Base-by-base conservation (phyloP, 2,329 filamentous ascomycete genomes). In the Cladosporium sp. region DNA sequence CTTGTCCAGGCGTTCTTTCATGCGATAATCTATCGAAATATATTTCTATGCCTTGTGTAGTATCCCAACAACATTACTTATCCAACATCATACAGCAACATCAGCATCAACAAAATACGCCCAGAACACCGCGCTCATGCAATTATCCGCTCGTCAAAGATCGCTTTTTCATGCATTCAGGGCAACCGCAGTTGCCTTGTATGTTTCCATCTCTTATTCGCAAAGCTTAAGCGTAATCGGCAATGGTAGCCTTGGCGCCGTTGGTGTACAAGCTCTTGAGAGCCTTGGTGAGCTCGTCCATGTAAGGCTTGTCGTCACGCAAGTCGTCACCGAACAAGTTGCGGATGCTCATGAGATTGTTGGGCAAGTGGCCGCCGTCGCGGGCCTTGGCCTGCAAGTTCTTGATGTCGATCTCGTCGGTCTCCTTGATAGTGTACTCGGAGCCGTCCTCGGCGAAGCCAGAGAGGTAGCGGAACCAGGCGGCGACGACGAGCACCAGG, bases 321-420 rank as follows among this genome's bases (percentile, higher is more conserved):
- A 82, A 64, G 51, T 82, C 78, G 53, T 81, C 78, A 66, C 79
- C 79, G 51, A 82, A 82, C 1, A 82, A 70, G 56, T 62, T 75
- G 64, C 72, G 74, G 64, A 80, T 70, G 68, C 71, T 73, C 2
- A 82, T 74, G n/a, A 82, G 66, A 35, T 70, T 64, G 10, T 58
- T 39, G 0, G 79, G 79, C 60, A 74, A 68, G 36, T 66, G 71
- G 36, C 76, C 77, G 4, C 78, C 79, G 0, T 69, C 71, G 58
- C 67, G 69, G 25, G 79, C 79, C 64, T 75, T 72, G 47, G 73
- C 70, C 67, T 79, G 74, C 4, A 82, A 74, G 62, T 78, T 70
- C 47, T 78, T 76, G 17, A 69, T 71, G 77, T 80, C 76, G 3
- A 78, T 78, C 63, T 82, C 79, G 34, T 79, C 77, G 28, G 32